Evolutionary conservation across 2,329 filamentous ascomycete species (phyloP), one percentile per base, ranked within the genome.

Genomic region (Colletotrichum agaves): DNA sequence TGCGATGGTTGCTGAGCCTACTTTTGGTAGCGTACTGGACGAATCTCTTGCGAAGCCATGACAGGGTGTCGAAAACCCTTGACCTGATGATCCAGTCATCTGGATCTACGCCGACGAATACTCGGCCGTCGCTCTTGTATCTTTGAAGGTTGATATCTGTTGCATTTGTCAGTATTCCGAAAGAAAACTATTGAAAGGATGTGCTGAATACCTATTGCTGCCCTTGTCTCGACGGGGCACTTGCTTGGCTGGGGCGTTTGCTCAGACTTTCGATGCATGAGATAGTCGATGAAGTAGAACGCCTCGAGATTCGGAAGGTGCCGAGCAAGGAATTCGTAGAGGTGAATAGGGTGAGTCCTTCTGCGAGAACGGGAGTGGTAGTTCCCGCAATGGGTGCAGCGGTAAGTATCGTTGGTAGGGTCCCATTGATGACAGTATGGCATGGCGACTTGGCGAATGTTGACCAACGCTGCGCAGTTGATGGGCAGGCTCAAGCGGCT

Each of bases 221-320:
- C 35, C 11, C 35, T 37, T 11, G 11, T 37, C 35, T 37, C 13
- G 35, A 12, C 35, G 1, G 35, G 35, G 13, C 35, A 37, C 13
- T 11, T 37, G 35, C 10, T 12, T 15, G 35, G 2, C 35, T 5
- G 13, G 7, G 35, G 35, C 11, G 2, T 37, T 15, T 37, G 35
- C 35, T 11, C 35, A 33, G 47, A 10, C 53, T 76, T 77, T 6
- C 77, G 77, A 10, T 81, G 67, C 3, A 81, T 78, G 5, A 81
- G 73, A 58, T 81, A 82, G 69, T 84, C 82, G 21, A 84, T 73
- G 50, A 84, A 79, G 66, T 81, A 83, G 47, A 84, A 82, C 1
- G 78, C 74, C 63, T 83, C 77, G 5, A 84, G 73, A 13, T 79
- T 81, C 1, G 79, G 79, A 13, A 81, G 72, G 67, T 81, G 78